phyloP scores from a whole-genome alignment of 257 asterid genomes.

The Solanum verrucosum region DNA sequence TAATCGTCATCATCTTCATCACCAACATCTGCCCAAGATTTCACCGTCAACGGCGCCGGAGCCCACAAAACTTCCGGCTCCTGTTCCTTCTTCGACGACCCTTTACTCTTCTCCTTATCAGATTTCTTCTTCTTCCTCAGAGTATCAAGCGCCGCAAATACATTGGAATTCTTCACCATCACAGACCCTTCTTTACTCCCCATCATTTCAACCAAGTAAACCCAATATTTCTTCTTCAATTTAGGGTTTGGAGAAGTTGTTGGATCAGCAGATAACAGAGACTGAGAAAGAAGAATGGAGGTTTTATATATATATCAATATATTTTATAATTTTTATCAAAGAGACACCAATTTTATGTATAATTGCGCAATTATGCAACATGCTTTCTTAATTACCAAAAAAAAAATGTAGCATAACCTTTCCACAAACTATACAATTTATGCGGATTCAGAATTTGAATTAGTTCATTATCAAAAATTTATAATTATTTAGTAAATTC shows the following conservation, averaged over 20 bases:
- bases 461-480: no score
- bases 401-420: no score
- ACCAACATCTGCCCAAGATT: constrained; percentile 78
- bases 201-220: constrained; percentile 27
- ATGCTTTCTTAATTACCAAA: no score
- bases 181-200: constrained; percentile 67
- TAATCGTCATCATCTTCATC: constrained; percentile 75
- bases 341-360: no score
- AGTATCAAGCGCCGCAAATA: constrained; percentile 71
- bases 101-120: constrained; percentile 37
- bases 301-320: no score
- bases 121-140: constrained; percentile 70
- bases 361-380: no score
- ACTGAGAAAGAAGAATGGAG: background rate
- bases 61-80: constrained; percentile 52
- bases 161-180: constrained; percentile 48
- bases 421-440: no score
- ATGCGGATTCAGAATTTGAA: no score
- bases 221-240: background rate
- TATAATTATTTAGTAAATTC: no score
- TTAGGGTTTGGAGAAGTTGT: background rate
- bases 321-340: no score
- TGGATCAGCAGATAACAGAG: background rate
- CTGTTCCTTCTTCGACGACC: constrained; percentile 34
- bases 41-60: constrained; percentile 57